Conservation (phyloP, 2,329 filamentous ascomycete genomes). For the Penicillium janthinellum region DNA sequence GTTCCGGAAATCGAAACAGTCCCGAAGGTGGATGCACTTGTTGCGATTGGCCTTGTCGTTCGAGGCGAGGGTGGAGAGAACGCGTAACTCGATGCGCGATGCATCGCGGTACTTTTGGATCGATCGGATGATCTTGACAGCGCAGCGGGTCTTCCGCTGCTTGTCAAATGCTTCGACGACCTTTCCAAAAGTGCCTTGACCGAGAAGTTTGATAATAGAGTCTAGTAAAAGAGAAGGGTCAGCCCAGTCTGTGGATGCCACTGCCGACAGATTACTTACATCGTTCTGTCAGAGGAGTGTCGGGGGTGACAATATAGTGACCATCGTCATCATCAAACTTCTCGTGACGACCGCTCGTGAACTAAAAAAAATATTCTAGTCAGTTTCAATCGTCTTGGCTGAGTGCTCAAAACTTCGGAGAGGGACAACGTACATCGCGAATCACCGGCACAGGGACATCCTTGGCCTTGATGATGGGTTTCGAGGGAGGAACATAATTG, state of each 20-base stretch:
- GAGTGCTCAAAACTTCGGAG: background rate
- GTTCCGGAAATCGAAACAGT: slow-evolving; percentile 95
- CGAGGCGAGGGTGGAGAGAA: slow-evolving; percentile 85
- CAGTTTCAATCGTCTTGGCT: background rate
- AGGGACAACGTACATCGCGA: slow-evolving; percentile 55
- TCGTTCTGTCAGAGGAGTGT: slow-evolving; percentile 81
- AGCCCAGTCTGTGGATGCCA: slow-evolving; percentile 12
- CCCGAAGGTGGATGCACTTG: slow-evolving; percentile 91
- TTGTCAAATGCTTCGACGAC: slow-evolving; percentile 90
- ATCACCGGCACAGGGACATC: slow-evolving; percentile 68
- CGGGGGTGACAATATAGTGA: slow-evolving; percentile 90
- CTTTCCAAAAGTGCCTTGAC: slow-evolving; percentile 97
- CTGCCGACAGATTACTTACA: slow-evolving; percentile 63
- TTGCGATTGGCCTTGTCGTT: slow-evolving; percentile 93
- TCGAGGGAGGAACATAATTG: slow-evolving; percentile 82
- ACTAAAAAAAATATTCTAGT: slow-evolving; percentile 35
- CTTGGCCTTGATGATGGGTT: slow-evolving; percentile 86
- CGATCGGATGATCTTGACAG: slow-evolving; percentile 96
- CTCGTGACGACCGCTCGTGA: slow-evolving; percentile 54
- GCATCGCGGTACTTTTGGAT: slow-evolving; percentile 98
- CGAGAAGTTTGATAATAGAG: slow-evolving; percentile 83
- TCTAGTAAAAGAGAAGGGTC: slow-evolving; percentile 56
- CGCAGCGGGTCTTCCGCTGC: slow-evolving; percentile 75
- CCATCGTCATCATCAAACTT: slow-evolving; percentile 96
- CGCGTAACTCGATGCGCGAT: slow-evolving; percentile 88